Evolutionary conservation across 805 yeast genomes (phyloP).

Genomic region (Cyberlindnera meyerae): DNA sequence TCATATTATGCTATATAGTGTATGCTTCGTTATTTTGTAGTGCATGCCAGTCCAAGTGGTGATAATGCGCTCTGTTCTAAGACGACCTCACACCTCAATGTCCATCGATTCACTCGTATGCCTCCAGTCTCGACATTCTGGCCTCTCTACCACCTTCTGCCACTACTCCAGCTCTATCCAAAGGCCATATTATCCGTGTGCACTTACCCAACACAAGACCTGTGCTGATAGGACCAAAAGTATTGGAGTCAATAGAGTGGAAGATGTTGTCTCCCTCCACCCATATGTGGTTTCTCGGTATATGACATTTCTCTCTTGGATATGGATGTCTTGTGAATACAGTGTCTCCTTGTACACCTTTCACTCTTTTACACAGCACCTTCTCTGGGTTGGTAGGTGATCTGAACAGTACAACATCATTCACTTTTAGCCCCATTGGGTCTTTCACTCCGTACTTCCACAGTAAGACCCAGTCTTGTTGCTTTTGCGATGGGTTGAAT

Average conservation of each 20-base stretch:
- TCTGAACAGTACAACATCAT: conserved; percentile 73
- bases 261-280: conserved; percentile 83
- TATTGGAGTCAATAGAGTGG: conserved; percentile 80
- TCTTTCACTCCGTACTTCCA: conserved; percentile 56
- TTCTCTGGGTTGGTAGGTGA: conserved; percentile 79
- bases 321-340: conserved; percentile 61
- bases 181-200: conserved; percentile 65
- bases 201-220: conserved; percentile 81
- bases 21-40: too few species aligned
- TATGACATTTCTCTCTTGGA: conserved; percentile 52
- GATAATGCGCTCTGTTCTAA: too few species aligned
- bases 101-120: conserved; percentile 3
- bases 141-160: conserved; percentile 52
- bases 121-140: conserved; percentile 24
- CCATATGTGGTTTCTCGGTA: conserved; percentile 87
- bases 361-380: conserved; percentile 73
- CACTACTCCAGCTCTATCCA: conserved; percentile 46
- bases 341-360: conserved; percentile 69
- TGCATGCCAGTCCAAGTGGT: too few species aligned
- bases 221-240: conserved; percentile 81
- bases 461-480: conserved; percentile 59
- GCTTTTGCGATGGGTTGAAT: conserved; percentile 58
- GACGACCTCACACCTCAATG: not conserved
- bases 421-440: conserved; percentile 42
- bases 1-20: too few species aligned